Evolutionary conservation across 1,284 basidiomycete species (phyloP), one percentile per base, ranked within the genome.

Genomic region (Leccinum pachyderme): DNA sequence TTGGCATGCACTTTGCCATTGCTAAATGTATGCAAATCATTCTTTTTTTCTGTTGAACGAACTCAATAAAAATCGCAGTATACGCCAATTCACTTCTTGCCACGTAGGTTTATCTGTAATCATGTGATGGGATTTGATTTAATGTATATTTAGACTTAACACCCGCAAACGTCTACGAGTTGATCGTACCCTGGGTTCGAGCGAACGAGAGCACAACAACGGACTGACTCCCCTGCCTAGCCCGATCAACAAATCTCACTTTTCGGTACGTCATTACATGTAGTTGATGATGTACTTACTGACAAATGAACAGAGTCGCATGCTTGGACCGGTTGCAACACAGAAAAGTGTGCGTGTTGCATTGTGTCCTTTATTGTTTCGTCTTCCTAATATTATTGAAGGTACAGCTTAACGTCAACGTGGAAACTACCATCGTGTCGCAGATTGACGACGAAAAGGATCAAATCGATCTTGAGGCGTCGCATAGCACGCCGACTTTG

Each of bases 1-100:
- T 81, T 56, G 76, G 72, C 1, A 70, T 81, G 49, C 79, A 81
- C 62, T 81, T 82, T 59, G 71, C 77, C 4, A 81, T 81, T 51
- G 75, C 75, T 29, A 82, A 81, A 67, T 59, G 80, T 81, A 55
- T 0, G 67, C 2, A 18, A 45, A 28, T n/a, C 7, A 7, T 27
- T 45, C 27, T 27, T 4, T 44, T 15, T 8, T 18, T 13, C 27
- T 44, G 13, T 8, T 5, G 2, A 6, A 11, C 39, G 13, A 27
- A 6, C 25, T 46, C 0, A 47, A 33, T 18, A 2, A 27, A 8
- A 2, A 12, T 47, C 7, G 7, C 9, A 69, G 68, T 69, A 47
- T 69, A 69, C 6, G 68, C 68, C 1, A 72, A 72, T 47, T 69
- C 68, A 4, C 59, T 69, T 7, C 71, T 69, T 2, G 71, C 68